A percentile compares a stretch with the other conserved stretches of the same genome.
These are phyloP conservation scores for Fusarium graminum DNA, from an alignment of 2,329 filamentous ascomycete species.

Conservation along the genomic window DNA sequence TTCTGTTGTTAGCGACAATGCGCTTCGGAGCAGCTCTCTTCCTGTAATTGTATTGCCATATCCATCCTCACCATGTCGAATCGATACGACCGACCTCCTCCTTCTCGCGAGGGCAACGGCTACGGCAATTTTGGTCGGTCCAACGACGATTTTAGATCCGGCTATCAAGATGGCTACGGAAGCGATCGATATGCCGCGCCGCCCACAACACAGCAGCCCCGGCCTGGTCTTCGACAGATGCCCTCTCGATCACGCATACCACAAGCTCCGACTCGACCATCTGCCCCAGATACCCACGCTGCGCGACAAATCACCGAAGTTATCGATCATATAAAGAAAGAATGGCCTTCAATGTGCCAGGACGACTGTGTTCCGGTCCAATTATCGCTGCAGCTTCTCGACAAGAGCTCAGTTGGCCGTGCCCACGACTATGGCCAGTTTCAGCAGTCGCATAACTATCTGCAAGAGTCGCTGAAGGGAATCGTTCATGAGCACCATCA, in stretches of 20 bases:
- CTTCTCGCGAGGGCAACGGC: conserved; percentile 56
- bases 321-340: conserved; percentile 83
- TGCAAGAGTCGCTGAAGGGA: conserved; percentile 92
- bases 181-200: conserved; percentile 59
- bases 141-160: conserved; percentile 61
- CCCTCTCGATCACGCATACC: conserved; percentile 55
- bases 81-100: conserved; percentile 62
- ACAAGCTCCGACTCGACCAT: conserved; percentile 25
- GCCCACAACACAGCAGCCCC: conserved; percentile 49
- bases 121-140: conserved; percentile 60
- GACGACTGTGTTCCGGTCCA: conserved; percentile 93
- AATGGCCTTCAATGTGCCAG: conserved; percentile 93
- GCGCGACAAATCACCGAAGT: conserved; percentile 73
- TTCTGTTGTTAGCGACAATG: conserved; percentile 38
- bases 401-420: conserved; percentile 91
- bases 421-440: conserved; percentile 91
- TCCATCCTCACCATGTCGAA: conserved; percentile 60
- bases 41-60: conserved; percentile 36
- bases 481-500: conserved; percentile 99
- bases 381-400: conserved; percentile 93
- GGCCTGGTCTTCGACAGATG: conserved; percentile 52
- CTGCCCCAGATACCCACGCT: conserved; percentile 58
- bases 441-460: conserved; percentile 82
- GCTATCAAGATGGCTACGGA: conserved; percentile 56
- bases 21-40: conserved; percentile 29